Base-by-base conservation (phyloP, 2,329 filamentous ascomycete species). In the Emergomyces orientalis region DNA sequence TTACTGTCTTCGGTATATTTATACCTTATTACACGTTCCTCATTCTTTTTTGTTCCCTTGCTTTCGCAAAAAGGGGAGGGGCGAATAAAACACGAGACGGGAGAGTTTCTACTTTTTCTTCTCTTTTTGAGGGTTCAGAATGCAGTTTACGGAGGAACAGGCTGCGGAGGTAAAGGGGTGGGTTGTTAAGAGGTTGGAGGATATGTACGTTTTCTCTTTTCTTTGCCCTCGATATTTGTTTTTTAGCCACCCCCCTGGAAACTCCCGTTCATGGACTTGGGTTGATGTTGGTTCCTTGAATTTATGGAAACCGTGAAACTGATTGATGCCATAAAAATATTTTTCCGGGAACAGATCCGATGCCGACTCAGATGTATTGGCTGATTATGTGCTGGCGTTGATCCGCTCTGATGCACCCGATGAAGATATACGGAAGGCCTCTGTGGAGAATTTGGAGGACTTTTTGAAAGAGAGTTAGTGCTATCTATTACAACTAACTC, bases 341-440 rank as follows among this genome's bases (percentile, higher is more conserved):
- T 3, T 22, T 11, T 6, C n/a, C 5, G 3, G 5, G 8, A 62
- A 55, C 67, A 84, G 83, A 65, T 84, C 82, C n/a, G 84, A 86
- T 70, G 84, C 83, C 37, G 84, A 86, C 69, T 79, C 80, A 14
- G 83, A 84, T 66, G 82, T 86, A 1, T 80, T 86, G 25, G 83
- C 82, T 37, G 84, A 86, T 67, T 86, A 86, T 68, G 82, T 86
- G 8, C 75, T 86, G 56, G 84, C 83, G 27, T 77, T 86, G 37
- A 78, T 86, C 52, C 79, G 79, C 52, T 80, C 79, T 19, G 82
- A 84, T 66, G 82, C 82, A 49, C 75, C 80, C 2, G 80, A 83
- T 63, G 78, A 79, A n/a, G 75, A 80, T 62, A 79, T 85, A 59
- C 77, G 77, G 68, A 73, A 78, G 63, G 81, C 77, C 59, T 83